Evolutionary conservation across 2,329 filamentous ascomycete genomes (phyloP).

Genomic region (Pseudogymnoascus sp.): DNA sequence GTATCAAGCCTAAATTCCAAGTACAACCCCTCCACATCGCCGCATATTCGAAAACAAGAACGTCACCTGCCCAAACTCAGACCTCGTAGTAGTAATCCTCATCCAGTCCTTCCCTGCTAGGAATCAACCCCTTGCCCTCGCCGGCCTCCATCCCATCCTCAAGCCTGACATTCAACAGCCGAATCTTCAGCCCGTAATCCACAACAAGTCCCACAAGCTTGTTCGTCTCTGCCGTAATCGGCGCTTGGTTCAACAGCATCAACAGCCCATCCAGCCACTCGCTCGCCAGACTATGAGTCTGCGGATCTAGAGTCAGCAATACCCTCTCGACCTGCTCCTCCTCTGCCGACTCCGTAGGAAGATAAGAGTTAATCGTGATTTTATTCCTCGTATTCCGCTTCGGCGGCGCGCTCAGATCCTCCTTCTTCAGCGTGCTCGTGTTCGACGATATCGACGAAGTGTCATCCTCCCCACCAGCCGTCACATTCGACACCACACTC

Average conservation of each 20-base stretch:
- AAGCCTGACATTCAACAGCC: conserved; percentile 82
- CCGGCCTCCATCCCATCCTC: conserved; percentile 59
- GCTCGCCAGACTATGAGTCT: conserved; percentile 73
- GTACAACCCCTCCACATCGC: conserved; percentile 6
- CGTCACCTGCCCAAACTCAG: conserved; percentile 27
- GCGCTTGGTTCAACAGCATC: conserved; percentile 90
- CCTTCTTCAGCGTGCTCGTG: conserved; percentile 34
- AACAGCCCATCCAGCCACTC: conserved; percentile 95
- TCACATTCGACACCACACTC: conserved; percentile 86
- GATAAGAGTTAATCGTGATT: conserved; percentile 81
- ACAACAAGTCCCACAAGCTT: conserved; percentile 79
- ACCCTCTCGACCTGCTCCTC: conserved; percentile 54
- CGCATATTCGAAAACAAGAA: not conserved
- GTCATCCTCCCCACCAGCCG: conserved; percentile 31
- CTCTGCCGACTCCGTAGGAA: conserved; percentile 29
- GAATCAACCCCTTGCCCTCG: conserved; percentile 64
- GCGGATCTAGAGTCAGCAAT: conserved; percentile 74
- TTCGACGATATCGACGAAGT: conserved; percentile 37
- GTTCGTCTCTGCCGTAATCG: conserved; percentile 93
- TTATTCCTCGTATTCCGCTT: conserved; percentile 53
- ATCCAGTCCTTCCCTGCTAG: conserved; percentile 75
- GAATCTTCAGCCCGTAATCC: conserved; percentile 87
- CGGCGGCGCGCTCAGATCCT: conserved; percentile 14
- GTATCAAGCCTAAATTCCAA: conserved; percentile 8
- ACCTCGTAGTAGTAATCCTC: conserved; percentile 91